Base-by-base conservation (phyloP, 805 yeast species). In the Sugiyamaella chiloensis region DNA sequence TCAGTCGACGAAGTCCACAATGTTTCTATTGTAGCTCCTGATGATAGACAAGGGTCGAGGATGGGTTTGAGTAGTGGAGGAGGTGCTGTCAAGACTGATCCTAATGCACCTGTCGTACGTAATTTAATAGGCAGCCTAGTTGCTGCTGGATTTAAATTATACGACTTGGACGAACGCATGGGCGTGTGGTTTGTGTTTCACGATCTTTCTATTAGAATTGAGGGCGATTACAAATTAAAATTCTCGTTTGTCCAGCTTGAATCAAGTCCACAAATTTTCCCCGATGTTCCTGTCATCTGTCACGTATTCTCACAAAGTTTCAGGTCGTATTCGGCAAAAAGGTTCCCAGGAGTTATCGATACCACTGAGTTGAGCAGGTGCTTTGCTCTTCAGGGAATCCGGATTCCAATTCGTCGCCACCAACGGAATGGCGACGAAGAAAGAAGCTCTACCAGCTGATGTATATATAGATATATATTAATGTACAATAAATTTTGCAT, bases 301-400 rank as follows among this genome's bases (percentile, higher is more conserved):
- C 52, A 53, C n/a, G 53, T 59, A 30, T 71, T 64, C 50, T 66
- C 70, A 11, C 60, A 65, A 7, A 50, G 58, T 3, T 70, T 71
- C 59, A 59, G 56, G 32, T 74, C 70, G 3, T 72, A 64, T 50
- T 65, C 71, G 29, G 75, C 76, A 0, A 72, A 72, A 51, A 66
- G 63, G 53, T 72, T 71, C 51, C 76, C 76, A 1, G 76, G 76
- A 4, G 76, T 72, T 16, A 69, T 68, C 36, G 74, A 71, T 36
- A 60, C 69, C 27, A 66, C 72, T 2, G 62, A 66, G 2, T 58
- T 71, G 26, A 69, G 73, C 29, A 54, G 68, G 30, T 64, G 70
- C 17, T 71, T 72, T 59, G 74, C 71, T 1, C 59, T 64, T 31
- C 75, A 72, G 54, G 76, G 76, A 14, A 64, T 71, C 46, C 66